Conservation (phyloP, 768 basidiomycete species). For the Naganishia friedmannii region DNA sequence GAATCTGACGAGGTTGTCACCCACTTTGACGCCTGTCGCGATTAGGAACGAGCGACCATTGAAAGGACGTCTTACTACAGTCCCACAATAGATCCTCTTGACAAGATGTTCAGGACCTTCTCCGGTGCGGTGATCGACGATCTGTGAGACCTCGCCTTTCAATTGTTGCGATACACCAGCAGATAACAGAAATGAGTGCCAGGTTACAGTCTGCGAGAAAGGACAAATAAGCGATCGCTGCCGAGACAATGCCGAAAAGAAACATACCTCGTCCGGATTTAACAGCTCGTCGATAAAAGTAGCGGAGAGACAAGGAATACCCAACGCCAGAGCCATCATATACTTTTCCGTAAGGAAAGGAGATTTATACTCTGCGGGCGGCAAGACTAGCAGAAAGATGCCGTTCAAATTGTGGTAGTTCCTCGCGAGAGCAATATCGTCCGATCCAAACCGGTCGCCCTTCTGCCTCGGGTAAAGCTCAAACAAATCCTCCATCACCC, state of each 20-base stretch:
- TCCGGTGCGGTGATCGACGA: constrained; percentile 59
- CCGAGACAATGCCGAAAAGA: neutral
- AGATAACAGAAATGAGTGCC: constrained; percentile 63
- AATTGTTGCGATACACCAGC: constrained; percentile 57
- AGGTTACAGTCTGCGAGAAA: constrained; percentile 53
- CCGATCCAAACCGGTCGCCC: neutral
- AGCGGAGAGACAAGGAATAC: constrained; percentile 72
- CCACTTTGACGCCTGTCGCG: constrained; percentile 8
- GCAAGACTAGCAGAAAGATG: constrained; percentile 43
- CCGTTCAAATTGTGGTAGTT: constrained; percentile 11
- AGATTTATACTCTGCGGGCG: constrained; percentile 48
- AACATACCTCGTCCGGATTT: constrained; percentile 28
- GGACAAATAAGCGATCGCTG: neutral
- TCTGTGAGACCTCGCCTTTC: constrained; percentile 56
- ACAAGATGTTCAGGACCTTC: constrained; percentile 38
- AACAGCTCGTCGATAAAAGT: constrained; percentile 54
- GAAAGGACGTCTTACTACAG: constrained; percentile 21
- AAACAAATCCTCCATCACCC: constrained; percentile 7
- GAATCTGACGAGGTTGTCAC: constrained; percentile 41
- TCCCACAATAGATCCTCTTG: neutral
- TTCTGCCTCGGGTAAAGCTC: neutral
- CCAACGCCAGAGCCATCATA: constrained; percentile 75
- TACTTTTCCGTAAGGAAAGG: constrained; percentile 70
- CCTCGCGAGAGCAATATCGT: constrained; percentile 7
- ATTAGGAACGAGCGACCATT: constrained; percentile 12